Percentiles rank a stretch among this genome's conserved stretches.
These are phyloP conservation scores for Saccharomycopsis sp. DNA, from an alignment of 805 yeast genomes.

Conservation along the genomic window DNA sequence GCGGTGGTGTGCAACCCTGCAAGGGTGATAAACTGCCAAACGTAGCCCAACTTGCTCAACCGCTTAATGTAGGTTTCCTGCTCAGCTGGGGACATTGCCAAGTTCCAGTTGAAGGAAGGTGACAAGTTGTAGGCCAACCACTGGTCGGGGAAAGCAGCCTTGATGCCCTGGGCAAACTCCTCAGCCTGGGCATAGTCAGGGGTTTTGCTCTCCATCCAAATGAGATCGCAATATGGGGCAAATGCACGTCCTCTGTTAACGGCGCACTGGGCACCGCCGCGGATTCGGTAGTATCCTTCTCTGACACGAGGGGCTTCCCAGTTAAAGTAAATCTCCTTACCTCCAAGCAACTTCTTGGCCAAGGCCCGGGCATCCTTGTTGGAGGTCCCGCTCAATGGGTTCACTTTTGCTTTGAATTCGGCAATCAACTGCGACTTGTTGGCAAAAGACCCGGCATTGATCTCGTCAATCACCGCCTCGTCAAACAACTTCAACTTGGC, in stretches of 20 bases:
- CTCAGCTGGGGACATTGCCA: conserved; percentile 79
- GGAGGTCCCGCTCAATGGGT: conserved; percentile 68
- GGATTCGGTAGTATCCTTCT: conserved; percentile 94
- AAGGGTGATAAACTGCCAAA: conserved; percentile 95
- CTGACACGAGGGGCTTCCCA: conserved; percentile 95
- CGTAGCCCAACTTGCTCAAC: conserved; percentile 81
- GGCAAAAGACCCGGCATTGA: conserved; percentile 47
- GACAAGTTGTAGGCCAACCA: conserved; percentile 97
- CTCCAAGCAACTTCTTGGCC: conserved; percentile 66
- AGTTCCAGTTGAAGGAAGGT: conserved; percentile 97
- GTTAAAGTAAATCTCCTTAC: conserved; percentile 72
- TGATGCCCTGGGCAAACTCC: conserved; percentile 90
- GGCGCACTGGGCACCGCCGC: conserved; percentile 96
- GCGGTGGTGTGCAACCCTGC: conserved; percentile 97
- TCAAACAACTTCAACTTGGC: conserved; percentile 86
- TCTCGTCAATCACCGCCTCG: conserved; percentile 83
- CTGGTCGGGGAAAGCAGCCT: conserved; percentile 70
- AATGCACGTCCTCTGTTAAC: conserved; percentile 92
- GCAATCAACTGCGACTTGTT: conserved; percentile 56
- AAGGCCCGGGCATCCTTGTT: conserved; percentile 70
- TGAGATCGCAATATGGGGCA: conserved; percentile 90
- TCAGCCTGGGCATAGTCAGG: conserved; percentile 91
- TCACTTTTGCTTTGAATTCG: conserved; percentile 57
- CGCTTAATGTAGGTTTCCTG: conserved; percentile 86
- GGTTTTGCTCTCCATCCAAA: conserved; percentile 97